Conservation (phyloP, 805 yeast genomes). For the Wickerhamiella dianesei region DNA sequence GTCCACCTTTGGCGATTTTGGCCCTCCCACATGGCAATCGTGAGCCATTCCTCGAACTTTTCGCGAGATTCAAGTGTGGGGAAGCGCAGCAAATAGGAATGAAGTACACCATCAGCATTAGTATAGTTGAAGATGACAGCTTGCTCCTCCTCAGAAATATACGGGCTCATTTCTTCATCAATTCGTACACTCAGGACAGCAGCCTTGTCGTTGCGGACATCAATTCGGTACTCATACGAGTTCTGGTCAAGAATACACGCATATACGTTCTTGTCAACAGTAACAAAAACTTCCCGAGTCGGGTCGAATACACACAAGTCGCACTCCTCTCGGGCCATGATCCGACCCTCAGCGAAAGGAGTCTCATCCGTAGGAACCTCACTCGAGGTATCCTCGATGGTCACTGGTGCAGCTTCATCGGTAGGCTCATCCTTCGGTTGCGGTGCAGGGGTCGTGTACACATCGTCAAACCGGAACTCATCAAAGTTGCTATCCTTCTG, state of each 20-base stretch:
- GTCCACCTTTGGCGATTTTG: slow-evolving; percentile 39
- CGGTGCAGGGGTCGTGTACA: background rate
- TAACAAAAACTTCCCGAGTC: slow-evolving; percentile 33
- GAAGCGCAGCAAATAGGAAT: slow-evolving; percentile 56
- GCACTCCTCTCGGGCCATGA: slow-evolving; percentile 18
- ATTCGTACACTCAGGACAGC: slow-evolving; percentile 31
- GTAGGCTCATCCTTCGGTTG: background rate
- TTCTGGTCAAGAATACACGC: slow-evolving; percentile 35
- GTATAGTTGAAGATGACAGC: slow-evolving; percentile 57
- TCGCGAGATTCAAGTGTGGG: slow-evolving; percentile 28
- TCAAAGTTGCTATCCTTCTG: slow-evolving; percentile 42
- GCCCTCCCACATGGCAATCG: slow-evolving; percentile 48
- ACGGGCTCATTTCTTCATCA: slow-evolving; percentile 44
- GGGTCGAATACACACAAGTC: slow-evolving; percentile 50
- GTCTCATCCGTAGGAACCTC: background rate
- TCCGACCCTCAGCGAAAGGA: slow-evolving; percentile 14
- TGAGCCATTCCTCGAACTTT: slow-evolving; percentile 40
- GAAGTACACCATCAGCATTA: slow-evolving; percentile 28
- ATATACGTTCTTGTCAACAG: slow-evolving; percentile 27
- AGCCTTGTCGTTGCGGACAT: slow-evolving; percentile 25
- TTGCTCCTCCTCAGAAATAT: slow-evolving; percentile 42
- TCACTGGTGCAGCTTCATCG: slow-evolving; percentile 9
- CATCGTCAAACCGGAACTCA: slow-evolving; percentile 38
- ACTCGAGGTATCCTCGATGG: background rate
- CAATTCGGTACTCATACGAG: slow-evolving; percentile 41